Evolutionary conservation across 768 basidiomycete species (phyloP).

Genomic region (Lentinus brumalis): DNA sequence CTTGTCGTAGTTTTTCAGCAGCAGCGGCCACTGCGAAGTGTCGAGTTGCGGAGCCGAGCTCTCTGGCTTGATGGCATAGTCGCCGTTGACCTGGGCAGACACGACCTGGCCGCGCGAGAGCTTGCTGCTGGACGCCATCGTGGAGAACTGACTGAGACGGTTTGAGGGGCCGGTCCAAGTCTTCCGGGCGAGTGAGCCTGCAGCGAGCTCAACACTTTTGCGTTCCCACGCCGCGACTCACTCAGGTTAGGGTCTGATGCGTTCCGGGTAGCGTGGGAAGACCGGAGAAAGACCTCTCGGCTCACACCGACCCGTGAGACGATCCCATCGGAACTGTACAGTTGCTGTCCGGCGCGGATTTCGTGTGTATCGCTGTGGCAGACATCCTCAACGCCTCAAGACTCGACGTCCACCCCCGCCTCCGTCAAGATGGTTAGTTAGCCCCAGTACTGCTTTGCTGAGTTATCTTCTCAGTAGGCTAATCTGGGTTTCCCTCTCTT

Average conservation of each 20-base stretch:
- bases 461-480: constrained; percentile 93
- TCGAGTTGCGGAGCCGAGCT: constrained; percentile 73
- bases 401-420: constrained; percentile 8
- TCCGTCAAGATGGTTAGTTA: constrained; percentile 69
- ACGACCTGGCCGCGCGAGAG: constrained; percentile 71
- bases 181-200: not conserved
- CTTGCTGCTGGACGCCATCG: constrained; percentile 46
- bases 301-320: constrained; percentile 23
- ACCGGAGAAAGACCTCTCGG: too few relatives aligned
- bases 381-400: constrained; percentile 31
- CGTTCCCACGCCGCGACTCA: constrained; percentile 3
- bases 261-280: not conserved
- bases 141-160: not conserved
- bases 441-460: constrained; percentile 77
- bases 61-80: constrained; percentile 85
- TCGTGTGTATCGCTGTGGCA: constrained; percentile 9
- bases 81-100: constrained; percentile 70
- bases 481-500: constrained; percentile 43
- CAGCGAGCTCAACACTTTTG: constrained; percentile 5
- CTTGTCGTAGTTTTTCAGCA: constrained; percentile 99
- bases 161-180: constrained; percentile 9
- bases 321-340: constrained; percentile 49
- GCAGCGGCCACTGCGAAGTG: constrained; percentile 96
- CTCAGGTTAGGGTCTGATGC: constrained; percentile 11
- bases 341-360: constrained; percentile 32